A percentile compares a stretch with the other conserved stretches of the same genome.
These are phyloP conservation scores for Chaetomiaceae sp. DNA, from an alignment of 2,329 filamentous ascomycete genomes.

Conservation along the genomic window DNA sequence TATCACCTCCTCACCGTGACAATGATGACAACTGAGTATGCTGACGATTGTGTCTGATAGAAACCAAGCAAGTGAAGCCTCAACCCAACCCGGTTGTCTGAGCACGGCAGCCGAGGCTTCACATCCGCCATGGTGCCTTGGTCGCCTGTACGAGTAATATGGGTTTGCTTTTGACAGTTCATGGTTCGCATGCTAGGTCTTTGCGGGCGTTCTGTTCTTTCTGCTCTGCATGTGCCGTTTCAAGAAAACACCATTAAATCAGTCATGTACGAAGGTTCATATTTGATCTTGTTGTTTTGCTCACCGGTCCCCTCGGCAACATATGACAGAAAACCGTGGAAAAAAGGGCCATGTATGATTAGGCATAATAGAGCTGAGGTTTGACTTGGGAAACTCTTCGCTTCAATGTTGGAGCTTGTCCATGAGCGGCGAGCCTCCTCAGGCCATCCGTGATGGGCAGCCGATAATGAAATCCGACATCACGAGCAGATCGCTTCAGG, in stretches of 20 bases:
- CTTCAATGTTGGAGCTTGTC: no score
- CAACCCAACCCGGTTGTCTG: not conserved
- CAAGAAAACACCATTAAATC: not conserved
- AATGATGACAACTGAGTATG: no score
- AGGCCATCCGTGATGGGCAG: no score
- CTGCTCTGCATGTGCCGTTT: not conserved
- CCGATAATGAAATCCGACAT: no score
- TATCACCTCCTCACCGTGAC: no score
- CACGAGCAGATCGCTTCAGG: no score
- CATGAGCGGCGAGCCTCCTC: no score
- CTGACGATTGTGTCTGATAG: no score
- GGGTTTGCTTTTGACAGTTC: not conserved
- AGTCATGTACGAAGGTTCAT: not conserved
- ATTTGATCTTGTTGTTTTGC: no score
- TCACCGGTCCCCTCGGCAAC: not conserved
- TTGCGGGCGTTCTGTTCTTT: not conserved
- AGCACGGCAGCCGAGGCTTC: not conserved
- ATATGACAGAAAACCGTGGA: not conserved
- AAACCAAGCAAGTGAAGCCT: not conserved
- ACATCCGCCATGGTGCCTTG: not conserved
- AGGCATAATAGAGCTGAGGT: no score
- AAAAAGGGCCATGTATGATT: no score
- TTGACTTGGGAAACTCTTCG: no score
- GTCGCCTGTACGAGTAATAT: not conserved
- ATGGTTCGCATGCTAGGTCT: not conserved